Evolutionary conservation across 2,329 filamentous ascomycete genomes (phyloP), one percentile per base, ranked within the genome.

Genomic region (Pseudogymnoascus sp.): DNA sequence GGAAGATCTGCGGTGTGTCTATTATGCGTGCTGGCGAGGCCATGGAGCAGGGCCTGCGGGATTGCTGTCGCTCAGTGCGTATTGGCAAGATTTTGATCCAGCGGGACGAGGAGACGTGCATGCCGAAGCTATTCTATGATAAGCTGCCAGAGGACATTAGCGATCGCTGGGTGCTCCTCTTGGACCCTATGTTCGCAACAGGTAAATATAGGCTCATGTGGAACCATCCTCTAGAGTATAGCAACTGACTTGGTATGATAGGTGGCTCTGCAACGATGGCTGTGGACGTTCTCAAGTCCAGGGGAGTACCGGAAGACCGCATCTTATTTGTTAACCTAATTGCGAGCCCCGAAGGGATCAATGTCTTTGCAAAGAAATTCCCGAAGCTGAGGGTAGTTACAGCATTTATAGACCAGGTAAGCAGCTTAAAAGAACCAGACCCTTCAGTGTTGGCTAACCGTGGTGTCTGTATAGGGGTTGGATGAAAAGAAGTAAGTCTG

Each of bases 101-200:
- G 77, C 82, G 94, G 61, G 94, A 99, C 69, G 94, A 99, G 75
- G 94, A 97, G 77, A 97, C 94, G 1, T 83, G 88, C 60, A 84
- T 88, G 77, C 94, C 94, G 11, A 94, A 91, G 74, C 82, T 99
- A 9, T 99, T 97, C 75, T 99, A 97, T 75, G 93, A 97, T 70
- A 99, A 99, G 78, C 82, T 99, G 37, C 94, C 94, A 6, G 88
- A 91, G 71, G 94, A 99, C 72, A 97, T 99, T 73, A 84, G 89
- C 22, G 83, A 93, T 60, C 81, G 94, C 73, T 99, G 94, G 92
- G 93, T 97, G 36, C 78, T 99, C 63, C 79, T 99, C 47, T 77
- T 99, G 50, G 94, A 99, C 72, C 94, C 94, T n/a, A 99, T 99
- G 94, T 92, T 99, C 76, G 94, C 94, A 62, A 99, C 94, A 68